Percentiles rank a stretch among this genome's conserved stretches.
phyloP scores from a whole-genome alignment of 495 filamentous ascomycete genomes.

The Chlorociboria aeruginascens region DNA sequence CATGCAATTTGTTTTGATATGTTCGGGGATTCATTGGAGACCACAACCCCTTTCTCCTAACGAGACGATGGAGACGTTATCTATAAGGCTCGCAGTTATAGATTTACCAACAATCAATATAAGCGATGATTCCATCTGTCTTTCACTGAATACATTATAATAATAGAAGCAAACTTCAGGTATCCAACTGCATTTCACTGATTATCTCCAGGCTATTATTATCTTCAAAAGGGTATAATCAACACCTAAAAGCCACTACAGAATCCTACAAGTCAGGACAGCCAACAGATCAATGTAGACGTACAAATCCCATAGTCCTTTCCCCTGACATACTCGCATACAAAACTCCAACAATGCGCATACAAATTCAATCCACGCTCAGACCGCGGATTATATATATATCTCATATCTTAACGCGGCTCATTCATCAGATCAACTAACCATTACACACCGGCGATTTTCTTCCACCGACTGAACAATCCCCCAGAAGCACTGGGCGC shows the following conservation, averaged over 20 bases:
- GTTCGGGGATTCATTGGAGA: too few relatives aligned
- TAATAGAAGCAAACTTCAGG: too few relatives aligned
- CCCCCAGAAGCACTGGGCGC: slow-evolving; percentile 22
- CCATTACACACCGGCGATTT: slow-evolving; percentile 22
- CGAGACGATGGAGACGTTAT: too few relatives aligned
- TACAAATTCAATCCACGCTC: slow-evolving; percentile 2
- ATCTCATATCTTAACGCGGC: background rate
- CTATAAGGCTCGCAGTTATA: too few relatives aligned
- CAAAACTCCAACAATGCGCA: background rate
- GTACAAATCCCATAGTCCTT: slow-evolving; percentile 9
- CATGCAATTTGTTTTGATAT: too few relatives aligned
- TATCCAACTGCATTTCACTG: background rate
- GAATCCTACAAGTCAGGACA: slow-evolving; percentile 10
- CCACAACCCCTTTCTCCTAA: too few relatives aligned
- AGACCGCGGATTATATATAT: slow-evolving; percentile 1
- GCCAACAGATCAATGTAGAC: slow-evolving; percentile 8
- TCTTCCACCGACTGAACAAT: slow-evolving; percentile 42
- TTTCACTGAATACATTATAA: too few relatives aligned
- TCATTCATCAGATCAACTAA: background rate
- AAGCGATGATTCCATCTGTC: too few relatives aligned
- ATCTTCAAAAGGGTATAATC: slow-evolving; percentile 9
- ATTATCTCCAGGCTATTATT: background rate
- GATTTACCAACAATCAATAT: too few relatives aligned
- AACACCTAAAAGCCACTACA: slow-evolving; percentile 4
- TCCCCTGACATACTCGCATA: background rate